A percentile compares a stretch with the other conserved stretches of the same genome.
phyloP scores from a whole-genome alignment of 495 filamentous ascomycete species.

The Aspergillus bertholletiae region DNA sequence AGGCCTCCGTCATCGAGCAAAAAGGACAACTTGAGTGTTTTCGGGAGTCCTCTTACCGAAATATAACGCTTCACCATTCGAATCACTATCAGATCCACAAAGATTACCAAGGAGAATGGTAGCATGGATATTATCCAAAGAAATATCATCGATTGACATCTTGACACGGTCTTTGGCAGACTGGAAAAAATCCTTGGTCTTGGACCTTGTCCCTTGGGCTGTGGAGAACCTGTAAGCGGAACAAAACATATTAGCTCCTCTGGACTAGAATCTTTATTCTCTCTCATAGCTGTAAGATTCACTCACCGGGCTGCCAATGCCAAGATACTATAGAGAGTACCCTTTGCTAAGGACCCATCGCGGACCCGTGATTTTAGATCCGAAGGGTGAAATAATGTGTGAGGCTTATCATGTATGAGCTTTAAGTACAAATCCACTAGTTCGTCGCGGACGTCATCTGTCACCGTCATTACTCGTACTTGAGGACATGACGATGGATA shows the following conservation, averaged over 20 bases:
- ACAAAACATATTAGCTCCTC: neutral
- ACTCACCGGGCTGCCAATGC: neutral
- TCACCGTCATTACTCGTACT: neutral
- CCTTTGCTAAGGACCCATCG: neutral
- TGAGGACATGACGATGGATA: neutral
- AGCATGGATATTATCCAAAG: conserved; percentile 18
- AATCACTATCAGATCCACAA: conserved; percentile 17
- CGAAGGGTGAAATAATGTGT: conserved; percentile 24
- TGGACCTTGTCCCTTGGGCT: conserved; percentile 1
- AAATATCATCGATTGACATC: conserved; percentile 8
- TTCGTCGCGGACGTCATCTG: conserved; percentile 4
- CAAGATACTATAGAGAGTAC: neutral
- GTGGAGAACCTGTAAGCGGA: neutral
- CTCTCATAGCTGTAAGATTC: neutral
- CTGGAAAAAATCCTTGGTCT: conserved; percentile 10
- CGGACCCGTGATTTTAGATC: neutral
- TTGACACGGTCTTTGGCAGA: conserved; percentile 12
- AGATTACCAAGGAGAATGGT: conserved; percentile 17
- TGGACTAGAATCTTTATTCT: neutral
- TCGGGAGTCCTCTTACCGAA: conserved; percentile 9
- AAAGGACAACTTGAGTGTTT: neutral
- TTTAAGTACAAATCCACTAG: conserved; percentile 25
- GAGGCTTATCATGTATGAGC: conserved; percentile 28
- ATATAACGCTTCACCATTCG: conserved; percentile 12
- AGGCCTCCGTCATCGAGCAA: neutral